Evolutionary conservation across 352 stramenopile genomes (phyloP), one percentile per base, ranked within the genome.

Genomic region (Phytophthora kernoviae): DNA sequence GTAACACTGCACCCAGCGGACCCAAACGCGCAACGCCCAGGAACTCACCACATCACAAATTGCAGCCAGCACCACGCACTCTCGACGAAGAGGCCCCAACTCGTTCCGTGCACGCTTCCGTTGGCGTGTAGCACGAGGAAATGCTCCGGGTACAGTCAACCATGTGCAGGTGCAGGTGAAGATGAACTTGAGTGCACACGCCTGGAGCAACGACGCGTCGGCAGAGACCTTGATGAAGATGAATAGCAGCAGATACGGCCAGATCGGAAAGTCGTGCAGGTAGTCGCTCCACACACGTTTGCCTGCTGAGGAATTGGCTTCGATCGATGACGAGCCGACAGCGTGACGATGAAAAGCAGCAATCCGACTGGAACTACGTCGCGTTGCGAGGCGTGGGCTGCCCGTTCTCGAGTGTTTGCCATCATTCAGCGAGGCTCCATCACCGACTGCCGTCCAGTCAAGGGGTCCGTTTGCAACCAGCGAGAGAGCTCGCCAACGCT

Each of bases 91-190:
- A 8, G 70, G 72, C 11, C 79, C 53, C 17, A 91, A 49, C 27
- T 88, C 77, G 4, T 60, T 62, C 12, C 58, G 63, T 2, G 57
- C 57, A 32, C 69, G 75, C 65, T 90, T 88, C 37, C 70, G 58
- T 17, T 84, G 75, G 2, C 81, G 77, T 15, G 67, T 87, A 36
- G 81, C 59, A 66, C 73, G 86, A 50, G 73, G 76, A 42, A 88
- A 86, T 5, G 69, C 73, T 0, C 79, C 76, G 0, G 84, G 73
- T 0, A 93, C 74, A 21, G 73, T 77, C 32, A 91, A 70, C 73
- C 76, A 91, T 15, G 84, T 90, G 54, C 79, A 90, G 2, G 51
- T 65, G 50, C 79, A 91, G 9, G 84, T 89, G 49, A 91, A 91
- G 14, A 81, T 15, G 41, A 90, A 78, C 71, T 93, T 93, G 57